Conservation (phyloP, 345 rosid species). For the Moricandia arvensis region DNA sequence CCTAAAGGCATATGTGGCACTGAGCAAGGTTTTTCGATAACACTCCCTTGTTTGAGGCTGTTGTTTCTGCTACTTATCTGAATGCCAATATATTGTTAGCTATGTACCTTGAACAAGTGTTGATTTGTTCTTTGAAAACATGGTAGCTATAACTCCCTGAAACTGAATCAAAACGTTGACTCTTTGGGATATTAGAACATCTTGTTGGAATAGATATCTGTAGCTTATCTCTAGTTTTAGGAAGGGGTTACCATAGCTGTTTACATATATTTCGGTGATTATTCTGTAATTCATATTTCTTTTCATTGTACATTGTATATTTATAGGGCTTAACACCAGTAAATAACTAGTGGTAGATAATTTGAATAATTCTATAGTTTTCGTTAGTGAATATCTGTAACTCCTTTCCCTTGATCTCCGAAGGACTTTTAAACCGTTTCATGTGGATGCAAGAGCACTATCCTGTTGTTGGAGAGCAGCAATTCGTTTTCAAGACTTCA, state of each 20-base stretch:
- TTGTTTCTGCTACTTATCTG: no score
- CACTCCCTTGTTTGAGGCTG: constrained; percentile 1
- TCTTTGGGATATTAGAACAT: neutral
- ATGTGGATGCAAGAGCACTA: constrained; percentile 83
- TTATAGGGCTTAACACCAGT: neutral
- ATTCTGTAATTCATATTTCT: neutral
- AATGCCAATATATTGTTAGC: no score
- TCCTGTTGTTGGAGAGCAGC: constrained; percentile 62
- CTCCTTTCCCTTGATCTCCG: constrained; percentile 17
- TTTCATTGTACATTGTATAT: neutral
- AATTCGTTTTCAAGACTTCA: constrained; percentile 75
- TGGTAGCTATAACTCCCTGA: no score
- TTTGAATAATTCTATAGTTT: neutral
- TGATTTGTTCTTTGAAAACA: no score
- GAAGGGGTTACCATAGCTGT: neutral
- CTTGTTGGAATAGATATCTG: neutral
- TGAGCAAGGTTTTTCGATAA: constrained; percentile 81
- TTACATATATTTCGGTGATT: neutral
- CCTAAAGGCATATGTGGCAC: constrained; percentile 97
- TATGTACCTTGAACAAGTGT: no score
- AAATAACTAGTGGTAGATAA: neutral
- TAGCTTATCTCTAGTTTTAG: no score
- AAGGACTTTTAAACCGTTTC: constrained; percentile 91
- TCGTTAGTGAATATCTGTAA: constrained; percentile 7
- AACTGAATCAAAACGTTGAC: no score